Base-by-base conservation (phyloP, 495 filamentous ascomycete species). In the Rusavskia elegans region DNA sequence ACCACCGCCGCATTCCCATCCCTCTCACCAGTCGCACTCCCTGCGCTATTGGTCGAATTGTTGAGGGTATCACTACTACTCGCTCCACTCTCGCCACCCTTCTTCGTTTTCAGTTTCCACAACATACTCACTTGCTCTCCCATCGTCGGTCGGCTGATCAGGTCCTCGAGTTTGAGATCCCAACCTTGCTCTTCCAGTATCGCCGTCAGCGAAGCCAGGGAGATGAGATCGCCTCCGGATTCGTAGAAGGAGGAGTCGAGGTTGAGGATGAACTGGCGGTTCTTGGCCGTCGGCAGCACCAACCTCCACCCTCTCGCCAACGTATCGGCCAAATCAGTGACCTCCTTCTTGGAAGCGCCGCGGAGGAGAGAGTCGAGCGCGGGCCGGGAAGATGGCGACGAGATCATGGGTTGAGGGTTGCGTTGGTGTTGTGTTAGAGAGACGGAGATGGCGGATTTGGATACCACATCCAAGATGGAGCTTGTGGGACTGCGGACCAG, bases 191-290 rank as follows among this genome's bases (percentile, higher is more conserved):
- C 66, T 40, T 73, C 68, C 0, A 78, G 61, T 3, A 75, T 61
- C 59, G 66, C 68, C 17, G 64, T 63, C 14, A 77, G 59, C 48
- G 72, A 70, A 1, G 71, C 75, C 48, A 78, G 65, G 21, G 66
- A 70, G 60, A 76, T 68, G 38, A 77, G 64, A 52, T 78, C 75
- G 14, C 75, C 75, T 11, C 75, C 75, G 1, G 74, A 66, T 3
- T 71, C 65, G 57, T 76, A 78, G 63, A 78, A 77, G 0, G 70
- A 71, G 0, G 71, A 71, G 27, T 71, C 65, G 29, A 72, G 64
- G 39, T 71, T 68, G 60, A 76, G 9, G 54, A 38, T 8, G 54
- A 54, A 39, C 51, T 62, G 21, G 53, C 51, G 17, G 27, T 9
- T 41, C 45, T 13, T 56, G 56, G 19, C 59, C 46, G 36, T 54